Conservation (phyloP, 2,329 filamentous ascomycete species). For the Phialocephala subalpina region DNA sequence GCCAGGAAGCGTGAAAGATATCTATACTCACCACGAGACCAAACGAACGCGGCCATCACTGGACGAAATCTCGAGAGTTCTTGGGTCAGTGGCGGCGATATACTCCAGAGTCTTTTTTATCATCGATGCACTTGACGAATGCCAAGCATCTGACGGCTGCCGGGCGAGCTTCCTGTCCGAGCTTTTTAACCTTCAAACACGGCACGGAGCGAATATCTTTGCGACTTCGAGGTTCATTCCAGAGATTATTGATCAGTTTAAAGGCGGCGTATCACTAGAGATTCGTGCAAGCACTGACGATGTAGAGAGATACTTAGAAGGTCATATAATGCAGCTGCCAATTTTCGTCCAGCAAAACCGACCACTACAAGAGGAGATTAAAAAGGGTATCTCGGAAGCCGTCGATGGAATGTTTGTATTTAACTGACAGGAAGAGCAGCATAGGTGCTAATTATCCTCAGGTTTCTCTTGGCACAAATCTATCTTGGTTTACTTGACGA, state of each 20-base stretch:
- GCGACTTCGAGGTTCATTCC: conserved; percentile 45
- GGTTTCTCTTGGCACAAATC: conserved; percentile 42
- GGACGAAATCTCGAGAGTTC: conserved; percentile 26
- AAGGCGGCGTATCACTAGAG: conserved; percentile 31
- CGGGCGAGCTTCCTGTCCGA: conserved; percentile 38
- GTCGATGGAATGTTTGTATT: conserved; percentile 37
- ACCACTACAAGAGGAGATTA: conserved; percentile 36
- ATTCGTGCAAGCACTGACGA: conserved; percentile 44
- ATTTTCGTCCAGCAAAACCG: conserved; percentile 24
- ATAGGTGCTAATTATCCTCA: conserved; percentile 31
- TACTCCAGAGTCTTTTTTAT: conserved; percentile 34
- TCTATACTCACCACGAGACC: conserved; percentile 26
- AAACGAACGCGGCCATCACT: conserved; percentile 38
- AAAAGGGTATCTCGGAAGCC: conserved; percentile 8
- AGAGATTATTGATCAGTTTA: conserved; percentile 37
- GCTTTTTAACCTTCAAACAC: conserved; percentile 35
- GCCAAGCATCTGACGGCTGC: conserved; percentile 14
- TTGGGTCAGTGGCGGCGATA: conserved; percentile 22
- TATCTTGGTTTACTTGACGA: conserved; percentile 41
- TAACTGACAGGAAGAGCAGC: neutral
- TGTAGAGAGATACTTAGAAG: conserved; percentile 41
- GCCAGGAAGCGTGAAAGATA: conserved; percentile 1
- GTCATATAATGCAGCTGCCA: conserved; percentile 33
- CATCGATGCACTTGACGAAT: conserved; percentile 34
- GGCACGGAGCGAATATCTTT: conserved; percentile 38